These are phyloP conservation scores for Diaporthe velutina DNA, from an alignment of 2,329 filamentous ascomycete species.

Conservation along the genomic window DNA sequence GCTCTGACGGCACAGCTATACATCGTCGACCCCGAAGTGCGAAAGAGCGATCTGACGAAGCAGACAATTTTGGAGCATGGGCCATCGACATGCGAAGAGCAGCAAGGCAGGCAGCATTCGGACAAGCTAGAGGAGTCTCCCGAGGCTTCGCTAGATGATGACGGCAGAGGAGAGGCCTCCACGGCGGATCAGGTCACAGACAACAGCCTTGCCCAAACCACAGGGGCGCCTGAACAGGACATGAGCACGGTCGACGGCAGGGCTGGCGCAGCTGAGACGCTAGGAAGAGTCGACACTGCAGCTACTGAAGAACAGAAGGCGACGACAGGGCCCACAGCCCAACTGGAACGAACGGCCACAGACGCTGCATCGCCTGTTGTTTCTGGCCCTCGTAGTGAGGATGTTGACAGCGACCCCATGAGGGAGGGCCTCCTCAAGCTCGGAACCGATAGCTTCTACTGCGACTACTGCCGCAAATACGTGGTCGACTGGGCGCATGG, in stretches of 20 bases:
- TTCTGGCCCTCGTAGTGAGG: not conserved
- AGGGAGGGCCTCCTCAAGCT: conserved; percentile 4
- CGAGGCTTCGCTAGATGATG: not conserved
- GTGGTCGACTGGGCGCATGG: conserved; percentile 31
- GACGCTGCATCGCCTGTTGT: not conserved
- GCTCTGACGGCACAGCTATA: conserved; percentile 40
- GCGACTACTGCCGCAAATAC: conserved; percentile 11
- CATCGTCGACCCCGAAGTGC: conserved; percentile 32
- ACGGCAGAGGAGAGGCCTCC: too few species aligned
- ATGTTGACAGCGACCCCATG: not conserved
- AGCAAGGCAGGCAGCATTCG: not conserved
- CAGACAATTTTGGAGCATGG: not conserved
- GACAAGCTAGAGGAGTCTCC: not conserved
- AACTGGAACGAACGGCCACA: not conserved
- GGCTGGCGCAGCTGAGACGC: not conserved
- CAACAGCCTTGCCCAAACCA: too few species aligned
- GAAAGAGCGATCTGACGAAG: not conserved
- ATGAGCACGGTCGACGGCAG: too few species aligned
- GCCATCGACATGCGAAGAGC: not conserved
- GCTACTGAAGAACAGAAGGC: too few species aligned
- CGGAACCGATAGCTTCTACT: not conserved
- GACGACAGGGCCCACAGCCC: not conserved
- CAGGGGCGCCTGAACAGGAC: too few species aligned
- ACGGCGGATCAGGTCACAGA: too few species aligned
- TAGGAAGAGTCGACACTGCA: too few species aligned